phyloP scores from a whole-genome alignment of 176 grass and related monocot genomes.

The Aegilops speltoides region DNA sequence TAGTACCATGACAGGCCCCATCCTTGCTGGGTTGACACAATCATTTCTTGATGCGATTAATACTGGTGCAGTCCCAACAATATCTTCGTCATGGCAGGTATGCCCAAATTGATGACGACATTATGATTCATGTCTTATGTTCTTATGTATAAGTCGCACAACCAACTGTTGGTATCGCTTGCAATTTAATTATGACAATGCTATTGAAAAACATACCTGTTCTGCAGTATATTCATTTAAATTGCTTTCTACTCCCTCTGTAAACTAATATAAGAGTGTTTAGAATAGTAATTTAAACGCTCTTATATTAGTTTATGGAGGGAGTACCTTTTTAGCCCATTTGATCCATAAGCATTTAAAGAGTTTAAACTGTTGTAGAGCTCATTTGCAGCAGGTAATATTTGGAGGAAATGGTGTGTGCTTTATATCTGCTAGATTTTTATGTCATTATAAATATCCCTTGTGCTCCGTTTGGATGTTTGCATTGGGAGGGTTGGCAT shows the following conservation, averaged over 20 bases:
- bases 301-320: no score
- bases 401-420: background rate
- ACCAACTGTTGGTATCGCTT: background rate
- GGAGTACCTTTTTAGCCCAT: background rate
- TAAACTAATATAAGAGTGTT: no score
- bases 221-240: background rate
- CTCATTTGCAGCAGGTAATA: slow-evolving; percentile 1
- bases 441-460: background rate
- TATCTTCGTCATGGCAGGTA: slow-evolving; percentile 98
- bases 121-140: background rate
- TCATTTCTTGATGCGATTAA: slow-evolving; percentile 98
- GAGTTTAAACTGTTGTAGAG: background rate
- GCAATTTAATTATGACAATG: background rate
- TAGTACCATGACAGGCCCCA: slow-evolving; percentile 91
- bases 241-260: background rate
- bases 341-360: background rate
- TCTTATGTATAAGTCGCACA: background rate
- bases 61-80: slow-evolving; percentile 82
- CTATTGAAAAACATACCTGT: background rate
- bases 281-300: no score
- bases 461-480: no score
- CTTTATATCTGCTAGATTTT: background rate
- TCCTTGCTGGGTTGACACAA: slow-evolving; percentile 91
- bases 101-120: background rate
- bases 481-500: no score